Evolutionary conservation across 345 rosid genomes (phyloP).

Genomic region (Kandelia obovata): DNA sequence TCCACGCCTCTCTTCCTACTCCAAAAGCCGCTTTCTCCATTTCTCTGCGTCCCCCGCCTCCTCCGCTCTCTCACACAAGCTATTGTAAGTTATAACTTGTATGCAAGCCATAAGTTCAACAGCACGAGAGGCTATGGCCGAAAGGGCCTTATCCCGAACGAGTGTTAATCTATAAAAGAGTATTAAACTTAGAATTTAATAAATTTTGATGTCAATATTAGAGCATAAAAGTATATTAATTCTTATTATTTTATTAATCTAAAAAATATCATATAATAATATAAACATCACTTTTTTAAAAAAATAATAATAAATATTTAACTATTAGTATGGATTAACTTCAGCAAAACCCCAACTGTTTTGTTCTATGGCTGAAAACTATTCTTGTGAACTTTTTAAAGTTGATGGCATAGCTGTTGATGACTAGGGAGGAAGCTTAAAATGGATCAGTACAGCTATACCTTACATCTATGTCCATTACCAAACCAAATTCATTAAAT

Average conservation of each 20-base stretch:
- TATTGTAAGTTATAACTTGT: too few relatives aligned
- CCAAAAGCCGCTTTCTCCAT: constrained; percentile 58
- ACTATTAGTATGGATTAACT: too few relatives aligned
- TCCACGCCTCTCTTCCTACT: constrained; percentile 43
- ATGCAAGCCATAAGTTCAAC: too few relatives aligned
- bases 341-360: not conserved
- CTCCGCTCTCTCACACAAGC: too few relatives aligned
- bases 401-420: constrained; percentile 6
- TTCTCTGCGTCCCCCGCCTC: not conserved
- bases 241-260: too few relatives aligned
- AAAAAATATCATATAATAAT: too few relatives aligned
- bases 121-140: not conserved
- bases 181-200: too few relatives aligned
- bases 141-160: not conserved
- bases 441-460: not conserved
- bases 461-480: not conserved
- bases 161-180: not conserved
- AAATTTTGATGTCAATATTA: too few relatives aligned
- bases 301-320: too few relatives aligned
- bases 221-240: too few relatives aligned
- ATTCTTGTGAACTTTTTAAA: not conserved
- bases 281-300: too few relatives aligned
- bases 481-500: not conserved
- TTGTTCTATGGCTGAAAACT: not conserved
- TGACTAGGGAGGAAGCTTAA: constrained; percentile 1